These are phyloP conservation scores for Trametopsis cervina DNA, from an alignment of 768 basidiomycete species.

Conservation along the genomic window DNA sequence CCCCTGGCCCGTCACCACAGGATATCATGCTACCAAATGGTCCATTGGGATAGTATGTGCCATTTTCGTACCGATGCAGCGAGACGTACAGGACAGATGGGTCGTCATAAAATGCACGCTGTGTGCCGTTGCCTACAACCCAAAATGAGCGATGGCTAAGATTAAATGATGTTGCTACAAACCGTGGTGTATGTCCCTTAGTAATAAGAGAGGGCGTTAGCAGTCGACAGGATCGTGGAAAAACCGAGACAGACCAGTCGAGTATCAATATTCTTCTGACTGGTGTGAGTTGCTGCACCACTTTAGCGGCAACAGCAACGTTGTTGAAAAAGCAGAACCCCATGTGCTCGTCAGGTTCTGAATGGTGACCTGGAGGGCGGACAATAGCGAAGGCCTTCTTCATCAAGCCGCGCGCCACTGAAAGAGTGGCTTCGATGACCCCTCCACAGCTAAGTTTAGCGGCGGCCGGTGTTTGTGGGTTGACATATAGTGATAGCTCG, in stretches of 20 bases:
- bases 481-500: conserved; percentile 87
- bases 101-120: conserved; percentile 92
- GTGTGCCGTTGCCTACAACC: conserved; percentile 85
- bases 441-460: conserved; percentile 91
- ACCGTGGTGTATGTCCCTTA: conserved; percentile 96
- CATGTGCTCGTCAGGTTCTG: conserved; percentile 97
- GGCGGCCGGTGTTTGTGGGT: conserved; percentile 74
- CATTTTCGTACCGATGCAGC: conserved; percentile 89
- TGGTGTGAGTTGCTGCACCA: conserved; percentile 62
- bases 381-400: conserved; percentile 92
- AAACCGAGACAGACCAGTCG: conserved; percentile 81
- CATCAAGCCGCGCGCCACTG: conserved; percentile 75
- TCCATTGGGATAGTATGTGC: conserved; percentile 88
- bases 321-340: conserved; percentile 99
- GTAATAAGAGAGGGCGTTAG: background rate
- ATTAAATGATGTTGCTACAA: conserved; percentile 13
- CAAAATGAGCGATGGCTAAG: background rate
- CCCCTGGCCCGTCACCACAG: conserved; percentile 76
- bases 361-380: conserved; percentile 95
- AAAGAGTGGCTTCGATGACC: conserved; percentile 83
- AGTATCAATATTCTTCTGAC: conserved; percentile 84
- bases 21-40: conserved; percentile 84
- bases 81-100: conserved; percentile 90
- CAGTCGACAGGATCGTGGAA: background rate
- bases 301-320: conserved; percentile 85